Conservation (phyloP, 2,329 filamentous ascomycete species). For the Ambrosiella beaveri region DNA sequence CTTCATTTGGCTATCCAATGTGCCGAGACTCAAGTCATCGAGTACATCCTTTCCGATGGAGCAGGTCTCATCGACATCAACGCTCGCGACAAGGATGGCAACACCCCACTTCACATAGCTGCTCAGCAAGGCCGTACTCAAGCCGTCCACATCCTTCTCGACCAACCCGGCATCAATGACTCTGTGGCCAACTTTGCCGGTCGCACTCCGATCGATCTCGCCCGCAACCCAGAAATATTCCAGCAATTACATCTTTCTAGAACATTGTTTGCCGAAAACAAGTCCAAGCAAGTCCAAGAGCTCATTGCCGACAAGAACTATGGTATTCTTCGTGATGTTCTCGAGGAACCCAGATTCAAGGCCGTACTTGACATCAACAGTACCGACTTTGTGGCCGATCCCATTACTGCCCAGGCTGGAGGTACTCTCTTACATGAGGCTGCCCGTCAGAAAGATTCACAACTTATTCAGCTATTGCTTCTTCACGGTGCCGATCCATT, state of each 20-base stretch:
- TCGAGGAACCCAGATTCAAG: constrained; percentile 74
- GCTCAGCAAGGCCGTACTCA: constrained; percentile 63
- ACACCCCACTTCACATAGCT: constrained; percentile 80
- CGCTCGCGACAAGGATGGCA: constrained; percentile 68
- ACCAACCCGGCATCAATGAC: constrained; percentile 74
- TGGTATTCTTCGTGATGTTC: constrained; percentile 55
- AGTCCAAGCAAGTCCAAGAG: constrained; percentile 68
- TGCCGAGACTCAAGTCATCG: constrained; percentile 78
- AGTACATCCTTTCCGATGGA: constrained; percentile 76
- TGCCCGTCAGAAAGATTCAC: constrained; percentile 68
- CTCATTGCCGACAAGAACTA: constrained; percentile 60
- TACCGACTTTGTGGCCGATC: constrained; percentile 71
- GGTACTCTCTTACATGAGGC: constrained; percentile 89
- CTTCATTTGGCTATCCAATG: constrained; percentile 91
- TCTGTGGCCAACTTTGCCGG: constrained; percentile 69
- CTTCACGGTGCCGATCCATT: constrained; percentile 95
- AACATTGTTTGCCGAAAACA: constrained; percentile 75
- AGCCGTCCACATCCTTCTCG: constrained; percentile 68
- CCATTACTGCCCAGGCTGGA: constrained; percentile 59
- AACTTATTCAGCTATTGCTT: constrained; percentile 75
- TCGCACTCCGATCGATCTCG: constrained; percentile 72
- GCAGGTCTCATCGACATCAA: constrained; percentile 51
- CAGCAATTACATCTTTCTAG: constrained; percentile 82
- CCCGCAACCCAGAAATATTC: constrained; percentile 86
- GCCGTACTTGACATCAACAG: constrained; percentile 84